These are phyloP conservation scores for Arachnomyces sp. DNA, from an alignment of 2,329 filamentous ascomycete species.

Conservation along the genomic window DNA sequence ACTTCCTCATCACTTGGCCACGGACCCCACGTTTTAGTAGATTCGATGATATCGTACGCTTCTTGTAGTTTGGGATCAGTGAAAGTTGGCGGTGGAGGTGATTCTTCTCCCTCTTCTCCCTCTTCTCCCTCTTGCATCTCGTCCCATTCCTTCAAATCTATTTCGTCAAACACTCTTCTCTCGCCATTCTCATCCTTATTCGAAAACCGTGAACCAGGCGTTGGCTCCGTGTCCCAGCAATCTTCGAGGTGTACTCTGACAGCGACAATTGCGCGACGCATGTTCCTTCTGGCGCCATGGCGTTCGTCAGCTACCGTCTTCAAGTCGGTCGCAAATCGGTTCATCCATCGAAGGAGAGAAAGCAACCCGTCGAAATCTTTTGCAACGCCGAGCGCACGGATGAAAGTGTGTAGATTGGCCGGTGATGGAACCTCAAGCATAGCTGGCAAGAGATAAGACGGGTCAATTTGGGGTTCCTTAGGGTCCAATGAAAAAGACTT, in stretches of 20 bases:
- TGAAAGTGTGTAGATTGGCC: conserved; percentile 34
- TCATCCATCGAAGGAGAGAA: conserved; percentile 37
- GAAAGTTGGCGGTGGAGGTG: conserved; percentile 10
- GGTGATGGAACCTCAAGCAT: conserved; percentile 31
- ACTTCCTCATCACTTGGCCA: conserved; percentile 39
- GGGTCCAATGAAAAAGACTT: background rate
- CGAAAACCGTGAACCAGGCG: no score
- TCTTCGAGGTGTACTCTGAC: conserved; percentile 34
- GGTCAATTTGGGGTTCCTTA: background rate
- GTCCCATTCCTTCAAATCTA: background rate
- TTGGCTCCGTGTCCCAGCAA: conserved; percentile 14
- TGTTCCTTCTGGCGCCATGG: conserved; percentile 29
- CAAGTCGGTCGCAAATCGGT: conserved; percentile 23
- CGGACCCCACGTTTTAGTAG: conserved; percentile 26
- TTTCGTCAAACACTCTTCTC: background rate
- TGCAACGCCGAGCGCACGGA: conserved; percentile 33
- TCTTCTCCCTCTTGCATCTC: no score
- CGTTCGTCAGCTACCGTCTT: conserved; percentile 28
- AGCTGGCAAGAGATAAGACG: conserved; percentile 17
- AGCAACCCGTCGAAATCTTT: conserved; percentile 34
- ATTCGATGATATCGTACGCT: conserved; percentile 30
- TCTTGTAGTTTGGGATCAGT: conserved; percentile 25
- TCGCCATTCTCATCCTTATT: no score
- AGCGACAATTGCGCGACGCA: conserved; percentile 35
- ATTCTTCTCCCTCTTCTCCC: background rate